These are phyloP conservation scores for Heterobasidion irregulare DNA, from an alignment of 1,284 basidiomycete species.

Conservation along the genomic window DNA sequence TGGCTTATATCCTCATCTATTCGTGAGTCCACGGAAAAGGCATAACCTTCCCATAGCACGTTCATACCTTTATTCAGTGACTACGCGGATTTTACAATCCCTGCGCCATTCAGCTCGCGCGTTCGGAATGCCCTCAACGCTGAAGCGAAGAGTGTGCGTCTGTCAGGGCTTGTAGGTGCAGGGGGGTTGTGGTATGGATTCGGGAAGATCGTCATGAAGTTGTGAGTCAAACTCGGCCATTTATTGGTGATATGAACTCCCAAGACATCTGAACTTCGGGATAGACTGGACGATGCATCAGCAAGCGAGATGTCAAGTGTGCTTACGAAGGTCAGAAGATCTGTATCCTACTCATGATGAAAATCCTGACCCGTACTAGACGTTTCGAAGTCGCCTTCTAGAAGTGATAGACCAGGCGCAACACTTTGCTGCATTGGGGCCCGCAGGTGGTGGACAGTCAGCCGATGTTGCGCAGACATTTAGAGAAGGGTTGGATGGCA, in stretches of 20 bases:
- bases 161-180: constrained; percentile 76
- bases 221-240: constrained; percentile 39
- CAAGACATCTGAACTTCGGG: neutral
- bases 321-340: constrained; percentile 49
- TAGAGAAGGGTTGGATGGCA: constrained; percentile 81
- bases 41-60: neutral
- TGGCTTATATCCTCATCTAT: constrained; percentile 74
- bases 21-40: constrained; percentile 43
- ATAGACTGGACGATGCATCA: constrained; percentile 63
- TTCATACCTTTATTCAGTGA: constrained; percentile 37
- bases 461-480: constrained; percentile 66
- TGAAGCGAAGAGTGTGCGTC: constrained; percentile 71
- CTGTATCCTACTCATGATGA: neutral
- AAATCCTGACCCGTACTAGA: constrained; percentile 30
- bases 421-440: constrained; percentile 73
- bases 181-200: constrained; percentile 88
- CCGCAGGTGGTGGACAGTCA: constrained; percentile 39
- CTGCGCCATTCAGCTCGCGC: constrained; percentile 63
- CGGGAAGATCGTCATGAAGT: constrained; percentile 72
- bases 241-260: neutral
- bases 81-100: constrained; percentile 81
- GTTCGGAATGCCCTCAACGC: constrained; percentile 83
- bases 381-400: constrained; percentile 71
- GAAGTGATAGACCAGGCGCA: constrained; percentile 87
- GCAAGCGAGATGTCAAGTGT: constrained; percentile 61